These are phyloP conservation scores for Phoma herbarum DNA, from an alignment of 2,329 filamentous ascomycete species.

Conservation along the genomic window DNA sequence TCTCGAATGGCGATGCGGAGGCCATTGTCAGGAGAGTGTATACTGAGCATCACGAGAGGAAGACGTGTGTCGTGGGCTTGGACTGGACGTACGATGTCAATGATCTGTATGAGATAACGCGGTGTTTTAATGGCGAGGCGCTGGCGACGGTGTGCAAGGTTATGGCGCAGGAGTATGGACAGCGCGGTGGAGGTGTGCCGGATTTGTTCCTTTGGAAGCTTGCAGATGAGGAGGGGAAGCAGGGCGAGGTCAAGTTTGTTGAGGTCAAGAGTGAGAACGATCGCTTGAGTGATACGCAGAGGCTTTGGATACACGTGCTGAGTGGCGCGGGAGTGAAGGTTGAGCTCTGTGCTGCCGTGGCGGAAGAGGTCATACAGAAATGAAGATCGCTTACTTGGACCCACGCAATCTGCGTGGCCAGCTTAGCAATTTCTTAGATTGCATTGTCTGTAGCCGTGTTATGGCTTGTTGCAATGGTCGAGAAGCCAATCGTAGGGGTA, in stretches of 20 bases:
- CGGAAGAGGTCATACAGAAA: conserved; percentile 59
- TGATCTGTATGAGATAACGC: conserved; percentile 80
- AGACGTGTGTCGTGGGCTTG: conserved; percentile 88
- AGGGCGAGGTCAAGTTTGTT: conserved; percentile 75
- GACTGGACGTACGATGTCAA: conserved; percentile 86
- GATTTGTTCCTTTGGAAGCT: conserved; percentile 89
- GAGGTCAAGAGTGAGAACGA: conserved; percentile 75
- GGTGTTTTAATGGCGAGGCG: conserved; percentile 80
- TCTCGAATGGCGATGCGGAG: conserved; percentile 81
- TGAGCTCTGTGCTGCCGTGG: conserved; percentile 76
- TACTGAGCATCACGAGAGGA: conserved; percentile 70
- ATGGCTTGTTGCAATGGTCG: too few species aligned
- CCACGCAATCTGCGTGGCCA: background rate
- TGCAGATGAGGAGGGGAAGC: conserved; percentile 37
- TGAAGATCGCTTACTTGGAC: background rate
- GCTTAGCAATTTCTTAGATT: background rate
- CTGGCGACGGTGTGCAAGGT: conserved; percentile 89
- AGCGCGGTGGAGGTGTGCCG: conserved; percentile 85
- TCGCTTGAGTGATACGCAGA: conserved; percentile 91
- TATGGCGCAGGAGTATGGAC: conserved; percentile 92
- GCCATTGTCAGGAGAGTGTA: conserved; percentile 74
- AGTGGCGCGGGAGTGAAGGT: conserved; percentile 84
- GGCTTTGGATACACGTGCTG: conserved; percentile 96
- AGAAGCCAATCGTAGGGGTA: too few species aligned
- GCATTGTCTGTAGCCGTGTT: too few species aligned